Evolutionary conservation across 768 basidiomycete genomes (phyloP), one percentile per base, ranked within the genome.

Genomic region (Lyophyllum semitale): DNA sequence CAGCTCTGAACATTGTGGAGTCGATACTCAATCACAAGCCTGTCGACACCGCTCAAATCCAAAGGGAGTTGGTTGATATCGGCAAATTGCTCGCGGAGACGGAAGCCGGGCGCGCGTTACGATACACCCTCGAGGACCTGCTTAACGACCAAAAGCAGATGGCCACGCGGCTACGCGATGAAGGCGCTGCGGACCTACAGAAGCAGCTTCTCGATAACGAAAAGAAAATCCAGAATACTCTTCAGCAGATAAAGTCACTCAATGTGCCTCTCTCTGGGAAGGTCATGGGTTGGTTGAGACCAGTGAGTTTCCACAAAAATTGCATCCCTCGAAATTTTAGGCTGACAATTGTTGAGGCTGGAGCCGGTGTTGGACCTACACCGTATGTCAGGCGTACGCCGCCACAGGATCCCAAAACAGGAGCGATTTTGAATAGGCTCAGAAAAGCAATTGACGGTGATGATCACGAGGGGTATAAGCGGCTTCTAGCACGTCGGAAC

Each of bases 31-130:
- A 58, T 5, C 33, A 41, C 9, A 42, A 42, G 11, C 51, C 56
- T 3, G 41, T 58, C 0, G 58, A 61, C 13, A 48, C 61, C 1
- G 51, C 66, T 13, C 48, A 61, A 13, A 53, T 66, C 26, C 66
- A 68, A 41, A 51, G 61, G 15, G 67, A 67, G 45, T 48, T 67
- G 8, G 65, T 66, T 0, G 59, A 65, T 22, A 51, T 64, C 30
- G 48, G 53, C 18, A 62, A 51, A 9, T 47, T 57, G n/a, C 65
- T 70, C 35, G 48, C 57, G 3, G 67, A 66, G 26, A 68, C 67
- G 7, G 48, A 54, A n/a, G 67, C 64, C 3, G 69, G 65, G 2
- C 55, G 48, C n/a, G 48, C 48, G 13, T 48, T 60, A 32, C 54
- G 52, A 17, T 60, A 60, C 27, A 60, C 59, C 8, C 59, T 60